Evolutionary conservation across 176 grass and related monocot species (phyloP).

Genomic region (Juncus effusus): DNA sequence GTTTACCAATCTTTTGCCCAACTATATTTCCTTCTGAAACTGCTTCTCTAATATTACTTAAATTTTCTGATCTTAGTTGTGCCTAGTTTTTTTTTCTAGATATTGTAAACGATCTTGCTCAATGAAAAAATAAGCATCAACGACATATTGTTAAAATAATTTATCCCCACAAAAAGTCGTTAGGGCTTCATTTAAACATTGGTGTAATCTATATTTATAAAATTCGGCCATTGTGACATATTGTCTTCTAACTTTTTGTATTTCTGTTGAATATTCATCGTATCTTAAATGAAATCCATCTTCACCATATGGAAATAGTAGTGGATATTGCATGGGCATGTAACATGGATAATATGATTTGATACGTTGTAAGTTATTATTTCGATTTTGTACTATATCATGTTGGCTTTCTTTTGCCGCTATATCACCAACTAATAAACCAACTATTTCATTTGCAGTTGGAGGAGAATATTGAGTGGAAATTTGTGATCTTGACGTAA

Average conservation of each 20-base stretch:
- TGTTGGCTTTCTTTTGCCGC: slow-evolving; percentile 7
- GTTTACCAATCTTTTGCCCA: slow-evolving; percentile 13
- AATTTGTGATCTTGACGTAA: not conserved
- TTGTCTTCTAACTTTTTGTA: not conserved
- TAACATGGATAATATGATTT: slow-evolving; percentile 1
- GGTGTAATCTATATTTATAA: too few species aligned
- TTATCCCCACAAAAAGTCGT: not conserved
- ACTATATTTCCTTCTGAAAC: slow-evolving; percentile 19
- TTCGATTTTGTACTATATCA: slow-evolving; percentile 10
- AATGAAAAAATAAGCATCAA: not conserved
- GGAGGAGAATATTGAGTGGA: not conserved
- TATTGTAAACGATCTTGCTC: not conserved
- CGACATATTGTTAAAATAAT: slow-evolving; percentile 14
- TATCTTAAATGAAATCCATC: slow-evolving; percentile 12
- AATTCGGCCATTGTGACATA: not conserved
- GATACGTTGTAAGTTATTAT: not conserved
- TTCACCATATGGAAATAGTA: too few species aligned
- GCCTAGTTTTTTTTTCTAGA: slow-evolving; percentile 20
- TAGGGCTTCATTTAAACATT: slow-evolving; percentile 10
- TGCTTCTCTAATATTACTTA: slow-evolving; percentile 16
- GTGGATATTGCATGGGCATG: not conserved
- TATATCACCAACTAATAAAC: not conserved
- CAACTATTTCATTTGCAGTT: too few species aligned
- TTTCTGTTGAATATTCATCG: not conserved
- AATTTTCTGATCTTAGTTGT: slow-evolving; percentile 19